phyloP scores from a whole-genome alignment of 495 filamentous ascomycete genomes.

The Cercophora scortea region DNA sequence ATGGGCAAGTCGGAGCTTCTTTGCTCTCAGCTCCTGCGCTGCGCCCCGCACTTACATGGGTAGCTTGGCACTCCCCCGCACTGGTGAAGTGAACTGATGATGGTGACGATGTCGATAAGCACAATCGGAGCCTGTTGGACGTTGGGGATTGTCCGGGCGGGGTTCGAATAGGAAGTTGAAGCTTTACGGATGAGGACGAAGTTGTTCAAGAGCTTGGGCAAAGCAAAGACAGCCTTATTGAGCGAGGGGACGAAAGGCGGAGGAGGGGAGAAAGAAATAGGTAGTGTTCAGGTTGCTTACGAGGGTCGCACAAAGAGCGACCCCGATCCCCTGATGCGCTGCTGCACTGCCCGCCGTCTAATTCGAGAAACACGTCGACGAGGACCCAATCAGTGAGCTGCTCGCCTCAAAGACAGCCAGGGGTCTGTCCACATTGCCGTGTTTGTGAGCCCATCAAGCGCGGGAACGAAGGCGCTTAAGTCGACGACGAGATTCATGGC shows the following conservation, averaged over 20 bases:
- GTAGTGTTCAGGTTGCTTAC: background rate
- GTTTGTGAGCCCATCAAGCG: constrained; percentile 6
- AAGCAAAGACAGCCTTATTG: background rate
- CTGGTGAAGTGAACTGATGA: background rate
- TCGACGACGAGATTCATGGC: background rate
- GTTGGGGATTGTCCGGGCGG: too few species aligned
- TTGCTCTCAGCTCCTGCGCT: too few species aligned
- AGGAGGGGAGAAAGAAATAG: background rate
- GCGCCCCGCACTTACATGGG: constrained; percentile 11
- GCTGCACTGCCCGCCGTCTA: constrained; percentile 2
- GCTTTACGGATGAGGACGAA: background rate
- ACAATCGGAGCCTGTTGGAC: background rate
- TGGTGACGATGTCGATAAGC: background rate
- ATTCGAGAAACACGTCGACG: constrained; percentile 4
- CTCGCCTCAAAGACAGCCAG: background rate
- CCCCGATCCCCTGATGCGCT: background rate
- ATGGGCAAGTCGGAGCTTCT: background rate
- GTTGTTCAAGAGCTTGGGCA: background rate
- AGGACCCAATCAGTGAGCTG: constrained; percentile 10
- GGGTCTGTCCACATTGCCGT: background rate
- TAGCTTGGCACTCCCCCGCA: constrained; percentile 6
- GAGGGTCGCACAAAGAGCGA: constrained; percentile 8
- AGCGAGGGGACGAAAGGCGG: background rate
- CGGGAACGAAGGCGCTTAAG: constrained; percentile 22
- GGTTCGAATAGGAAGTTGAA: too few species aligned